Base-by-base conservation (phyloP, 306 rosid genomes). In the Dalbergia cochinchinensis region DNA sequence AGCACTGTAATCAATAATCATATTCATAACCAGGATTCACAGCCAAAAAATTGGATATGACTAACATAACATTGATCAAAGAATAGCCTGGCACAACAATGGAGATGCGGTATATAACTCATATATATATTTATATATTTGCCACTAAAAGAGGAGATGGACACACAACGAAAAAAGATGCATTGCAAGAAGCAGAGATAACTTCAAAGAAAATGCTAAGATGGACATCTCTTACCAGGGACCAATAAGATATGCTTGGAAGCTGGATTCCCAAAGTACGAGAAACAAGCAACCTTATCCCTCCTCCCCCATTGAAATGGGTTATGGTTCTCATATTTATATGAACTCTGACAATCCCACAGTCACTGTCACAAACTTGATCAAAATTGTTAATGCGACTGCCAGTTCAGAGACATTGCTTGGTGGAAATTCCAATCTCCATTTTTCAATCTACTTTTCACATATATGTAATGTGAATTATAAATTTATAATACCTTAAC, bases 1-100 rank as follows among this genome's bases (percentile, higher is more conserved):
- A 37, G 41, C 41, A 37, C 2, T 6, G 7, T 37, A 37, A 37
- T 37, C 5, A 37, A 26, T 26, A 26, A 26, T 26, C 31, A 37
- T 4, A 37, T 37, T 69, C 41, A 34, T 18, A 35, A 22, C 3
- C 19, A 57, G 48, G 31, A 4, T 63, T 55, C 4, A 15, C 39
- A 67, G 14, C 50, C n/a, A 42, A 77, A 39, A 39, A 51, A 26
- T 7, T 26, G 31, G 55, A 61, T 18, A 73, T 41, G 78, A 41
- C 12, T 7, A 59, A 72, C 64, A 11, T 39, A 59, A 19, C 1
- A 63, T 6, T 50, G n/a, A 62, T 26, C 31, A 26, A 26, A 71
- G 83, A 78, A 69, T 1, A 41, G 14, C 61, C 5, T 4, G 19
- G 71, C 53, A 65, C 11, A 41, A 7, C 16, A 18, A 16, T 7